phyloP scores from a whole-genome alignment of 306 rosid genomes.

The Heteromeles arbutifolia region DNA sequence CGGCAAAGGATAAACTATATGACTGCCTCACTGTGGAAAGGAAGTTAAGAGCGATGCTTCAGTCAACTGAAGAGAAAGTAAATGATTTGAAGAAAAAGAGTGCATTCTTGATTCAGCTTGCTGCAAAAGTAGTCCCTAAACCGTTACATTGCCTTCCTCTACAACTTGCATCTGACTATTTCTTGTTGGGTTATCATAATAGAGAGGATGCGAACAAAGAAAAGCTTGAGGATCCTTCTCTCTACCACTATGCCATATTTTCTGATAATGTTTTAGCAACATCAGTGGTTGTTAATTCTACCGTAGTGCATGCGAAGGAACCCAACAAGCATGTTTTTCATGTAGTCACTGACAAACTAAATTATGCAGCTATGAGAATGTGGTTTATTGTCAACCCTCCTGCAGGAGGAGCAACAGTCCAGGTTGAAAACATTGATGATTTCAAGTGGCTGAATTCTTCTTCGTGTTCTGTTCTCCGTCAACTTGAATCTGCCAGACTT shows the following conservation, averaged over 20 bases:
- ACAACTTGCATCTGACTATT: slow-evolving; percentile 79
- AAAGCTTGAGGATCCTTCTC: slow-evolving; percentile 75
- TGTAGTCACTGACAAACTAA: slow-evolving; percentile 85
- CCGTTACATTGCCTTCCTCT: slow-evolving; percentile 86
- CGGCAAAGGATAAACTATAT: slow-evolving; percentile 78
- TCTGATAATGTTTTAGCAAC: slow-evolving; percentile 93
- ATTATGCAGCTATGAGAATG: slow-evolving; percentile 87
- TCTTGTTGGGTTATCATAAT: slow-evolving; percentile 55
- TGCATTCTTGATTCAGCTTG: slow-evolving; percentile 87
- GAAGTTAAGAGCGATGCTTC: slow-evolving; percentile 87
- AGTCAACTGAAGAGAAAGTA: slow-evolving; percentile 75
- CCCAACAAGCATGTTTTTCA: slow-evolving; percentile 90
- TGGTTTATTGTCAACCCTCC: slow-evolving; percentile 92
- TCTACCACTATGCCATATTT: slow-evolving; percentile 88
- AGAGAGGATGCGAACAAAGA: slow-evolving; percentile 39
- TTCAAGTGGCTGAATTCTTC: slow-evolving; percentile 98
- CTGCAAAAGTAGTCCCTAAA: slow-evolving; percentile 88
- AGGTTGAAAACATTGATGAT: slow-evolving; percentile 82
- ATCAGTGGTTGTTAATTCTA: slow-evolving; percentile 92
- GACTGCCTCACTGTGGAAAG: slow-evolving; percentile 61
- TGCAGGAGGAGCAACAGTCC: slow-evolving; percentile 56
- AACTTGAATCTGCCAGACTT: slow-evolving; percentile 83
- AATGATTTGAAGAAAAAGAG: slow-evolving; percentile 65
- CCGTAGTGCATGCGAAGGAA: slow-evolving; percentile 72
- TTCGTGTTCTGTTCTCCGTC: slow-evolving; percentile 91